A percentile compares a stretch with the other conserved stretches of the same genome.
Evolutionary conservation across 169 alveolate species (phyloP).

Genomic region (Eimeria brunetti): DNA sequence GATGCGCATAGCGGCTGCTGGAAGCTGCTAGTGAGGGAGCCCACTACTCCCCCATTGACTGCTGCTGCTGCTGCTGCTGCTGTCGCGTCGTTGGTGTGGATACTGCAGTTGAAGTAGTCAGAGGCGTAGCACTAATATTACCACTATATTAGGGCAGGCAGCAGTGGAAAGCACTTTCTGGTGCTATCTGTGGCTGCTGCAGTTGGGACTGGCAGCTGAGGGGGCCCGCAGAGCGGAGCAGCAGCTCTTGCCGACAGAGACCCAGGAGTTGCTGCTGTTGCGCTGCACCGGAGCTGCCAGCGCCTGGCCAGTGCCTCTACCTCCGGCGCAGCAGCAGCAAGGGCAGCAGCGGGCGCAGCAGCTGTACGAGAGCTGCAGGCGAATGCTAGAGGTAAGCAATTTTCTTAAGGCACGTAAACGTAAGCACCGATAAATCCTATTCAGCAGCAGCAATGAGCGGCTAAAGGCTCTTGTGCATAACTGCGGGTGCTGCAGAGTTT

Average conservation of each 20-base stretch:
- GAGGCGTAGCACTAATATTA: not conserved
- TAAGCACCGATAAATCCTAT: no score
- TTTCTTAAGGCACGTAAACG: not conserved
- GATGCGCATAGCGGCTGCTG: not conserved
- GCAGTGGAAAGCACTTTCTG: not conserved
- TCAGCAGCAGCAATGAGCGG: not conserved
- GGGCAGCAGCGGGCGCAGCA: not conserved
- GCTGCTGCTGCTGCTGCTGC: constrained; percentile 15
- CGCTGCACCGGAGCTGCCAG: constrained; percentile 17
- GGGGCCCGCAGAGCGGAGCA: constrained; percentile 22
- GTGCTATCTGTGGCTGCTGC: not conserved
- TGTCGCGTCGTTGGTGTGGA: not conserved
- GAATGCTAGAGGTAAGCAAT: constrained; percentile 16
- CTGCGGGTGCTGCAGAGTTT: not conserved
- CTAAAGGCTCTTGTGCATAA: not conserved
- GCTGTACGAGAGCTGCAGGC: constrained; percentile 31
- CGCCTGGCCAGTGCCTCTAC: not conserved
- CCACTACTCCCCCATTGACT: not conserved
- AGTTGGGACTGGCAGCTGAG: constrained; percentile 23
- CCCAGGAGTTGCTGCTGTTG: constrained; percentile 18
- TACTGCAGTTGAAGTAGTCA: not conserved
- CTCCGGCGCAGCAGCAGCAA: not conserved
- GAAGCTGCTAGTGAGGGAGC: constrained; percentile 28
- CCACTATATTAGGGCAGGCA: not conserved
- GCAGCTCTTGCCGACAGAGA: not conserved